These are phyloP conservation scores for Sphaerulina vaccinii DNA, from an alignment of 2,329 filamentous ascomycete genomes.

Conservation along the genomic window DNA sequence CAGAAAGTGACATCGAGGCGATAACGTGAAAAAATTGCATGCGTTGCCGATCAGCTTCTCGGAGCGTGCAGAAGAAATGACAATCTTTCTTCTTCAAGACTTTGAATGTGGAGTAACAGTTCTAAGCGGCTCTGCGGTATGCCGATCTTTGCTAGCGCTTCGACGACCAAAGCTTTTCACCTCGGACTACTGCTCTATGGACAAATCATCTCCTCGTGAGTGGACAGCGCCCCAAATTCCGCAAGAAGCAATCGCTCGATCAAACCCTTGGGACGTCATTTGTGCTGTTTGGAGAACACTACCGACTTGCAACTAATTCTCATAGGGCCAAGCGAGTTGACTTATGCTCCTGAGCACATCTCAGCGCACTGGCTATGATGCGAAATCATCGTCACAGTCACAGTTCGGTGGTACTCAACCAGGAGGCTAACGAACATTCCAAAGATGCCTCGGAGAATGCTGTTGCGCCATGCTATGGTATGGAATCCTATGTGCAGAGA, in stretches of 20 bases:
- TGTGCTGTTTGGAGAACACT: too few relatives aligned
- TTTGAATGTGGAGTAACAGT: neutral
- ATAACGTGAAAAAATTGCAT: neutral
- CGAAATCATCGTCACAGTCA: constrained; percentile 2
- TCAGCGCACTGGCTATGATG: constrained; percentile 1
- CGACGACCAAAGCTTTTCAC: neutral
- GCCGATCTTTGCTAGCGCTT: neutral
- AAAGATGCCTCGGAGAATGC: constrained; percentile 11
- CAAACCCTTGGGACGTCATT: too few relatives aligned
- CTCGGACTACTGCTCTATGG: neutral
- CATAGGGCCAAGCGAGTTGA: too few relatives aligned
- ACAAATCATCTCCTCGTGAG: neutral
- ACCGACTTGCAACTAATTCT: too few relatives aligned
- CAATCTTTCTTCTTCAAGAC: neutral
- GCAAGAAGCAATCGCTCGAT: neutral
- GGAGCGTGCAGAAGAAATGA: neutral
- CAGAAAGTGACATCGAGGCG: constrained; percentile 2
- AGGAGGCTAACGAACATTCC: neutral
- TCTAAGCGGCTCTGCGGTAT: neutral
- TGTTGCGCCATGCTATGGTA: neutral
- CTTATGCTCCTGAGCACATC: neutral
- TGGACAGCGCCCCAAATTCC: neutral
- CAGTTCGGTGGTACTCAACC: neutral
- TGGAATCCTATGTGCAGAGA: neutral
- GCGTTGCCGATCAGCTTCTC: neutral